phyloP scores from a whole-genome alignment of 768 basidiomycete genomes.

The Lentinula lateritia region DNA sequence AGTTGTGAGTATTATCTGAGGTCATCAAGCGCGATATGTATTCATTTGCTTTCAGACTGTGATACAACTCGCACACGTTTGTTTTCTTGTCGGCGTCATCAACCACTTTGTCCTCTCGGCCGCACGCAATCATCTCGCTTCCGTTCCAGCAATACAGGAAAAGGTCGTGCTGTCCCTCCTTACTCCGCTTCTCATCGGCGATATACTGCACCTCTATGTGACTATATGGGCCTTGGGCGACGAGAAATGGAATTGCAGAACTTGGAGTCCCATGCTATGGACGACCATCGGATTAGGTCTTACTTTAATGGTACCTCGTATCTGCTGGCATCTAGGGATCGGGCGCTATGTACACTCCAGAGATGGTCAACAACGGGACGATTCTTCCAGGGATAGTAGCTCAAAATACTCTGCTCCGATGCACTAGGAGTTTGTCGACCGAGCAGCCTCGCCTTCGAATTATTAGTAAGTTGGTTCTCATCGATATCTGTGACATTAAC shows the following conservation, averaged over 20 bases:
- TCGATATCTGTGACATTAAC: background rate
- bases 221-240: conserved; percentile 79
- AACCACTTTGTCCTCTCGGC: conserved; percentile 64
- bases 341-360: conserved; percentile 67
- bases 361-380: conserved; percentile 32
- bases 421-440: background rate
- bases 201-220: conserved; percentile 58
- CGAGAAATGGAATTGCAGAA: conserved; percentile 50
- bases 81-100: conserved; percentile 65
- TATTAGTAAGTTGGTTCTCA: background rate
- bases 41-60: conserved; percentile 33
- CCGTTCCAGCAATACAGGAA: conserved; percentile 63
- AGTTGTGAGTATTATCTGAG: conserved; percentile 25
- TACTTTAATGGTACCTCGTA: conserved; percentile 60
- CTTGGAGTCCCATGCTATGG: conserved; percentile 70
- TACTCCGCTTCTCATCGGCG: conserved; percentile 64
- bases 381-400: background rate
- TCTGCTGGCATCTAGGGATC: conserved; percentile 72
- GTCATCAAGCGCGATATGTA: background rate
- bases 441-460: background rate
- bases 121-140: conserved; percentile 52
- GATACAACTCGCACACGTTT: conserved; percentile 73
- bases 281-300: conserved; percentile 58
- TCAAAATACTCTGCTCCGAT: conserved; percentile 4
- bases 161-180: conserved; percentile 61